Percentiles rank a stretch among this genome's conserved stretches.
Conservation (phyloP, 768 basidiomycete species). For the Nidularia pulvinata region DNA sequence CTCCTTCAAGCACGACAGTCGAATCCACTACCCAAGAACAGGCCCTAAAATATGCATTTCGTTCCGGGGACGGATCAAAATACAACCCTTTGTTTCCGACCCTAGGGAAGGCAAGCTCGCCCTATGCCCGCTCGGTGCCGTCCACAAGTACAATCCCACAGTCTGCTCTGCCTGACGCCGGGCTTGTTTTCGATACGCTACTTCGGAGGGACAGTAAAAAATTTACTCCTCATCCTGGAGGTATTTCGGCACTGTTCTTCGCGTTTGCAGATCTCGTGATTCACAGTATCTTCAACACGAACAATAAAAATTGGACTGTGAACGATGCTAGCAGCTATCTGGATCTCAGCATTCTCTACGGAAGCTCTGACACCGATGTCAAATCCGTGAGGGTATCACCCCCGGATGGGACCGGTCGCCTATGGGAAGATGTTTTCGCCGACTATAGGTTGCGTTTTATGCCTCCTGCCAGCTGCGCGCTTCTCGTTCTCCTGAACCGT, state of each 20-base stretch:
- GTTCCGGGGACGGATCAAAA: conserved; percentile 60
- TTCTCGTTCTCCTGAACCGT: conserved; percentile 67
- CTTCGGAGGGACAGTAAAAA: conserved; percentile 39
- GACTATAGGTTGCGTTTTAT: conserved; percentile 65
- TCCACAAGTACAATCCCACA: conserved; percentile 37
- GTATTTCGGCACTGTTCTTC: conserved; percentile 75
- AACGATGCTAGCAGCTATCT: conserved; percentile 76
- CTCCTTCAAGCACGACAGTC: conserved; percentile 7
- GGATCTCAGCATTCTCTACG: conserved; percentile 77
- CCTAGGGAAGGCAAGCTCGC: conserved; percentile 58
- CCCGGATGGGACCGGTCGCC: conserved; percentile 63
- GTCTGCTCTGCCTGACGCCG: conserved; percentile 60
- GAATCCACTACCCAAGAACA: conserved; percentile 8
- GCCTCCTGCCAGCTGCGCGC: conserved; percentile 70
- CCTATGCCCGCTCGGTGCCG: conserved; percentile 71
- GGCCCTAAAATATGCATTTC: conserved; percentile 45
- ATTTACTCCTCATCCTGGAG: conserved; percentile 59
- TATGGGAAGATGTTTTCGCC: conserved; percentile 73
- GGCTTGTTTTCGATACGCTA: conserved; percentile 71
- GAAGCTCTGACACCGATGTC: conserved; percentile 46
- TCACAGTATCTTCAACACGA: conserved; percentile 70
- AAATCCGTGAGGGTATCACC: conserved; percentile 42
- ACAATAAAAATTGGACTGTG: conserved; percentile 40
- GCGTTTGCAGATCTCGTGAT: conserved; percentile 80
- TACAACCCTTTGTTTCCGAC: conserved; percentile 56